phyloP scores from a whole-genome alignment of 2,329 filamentous ascomycete genomes.

The Aspergillus cejpii region DNA sequence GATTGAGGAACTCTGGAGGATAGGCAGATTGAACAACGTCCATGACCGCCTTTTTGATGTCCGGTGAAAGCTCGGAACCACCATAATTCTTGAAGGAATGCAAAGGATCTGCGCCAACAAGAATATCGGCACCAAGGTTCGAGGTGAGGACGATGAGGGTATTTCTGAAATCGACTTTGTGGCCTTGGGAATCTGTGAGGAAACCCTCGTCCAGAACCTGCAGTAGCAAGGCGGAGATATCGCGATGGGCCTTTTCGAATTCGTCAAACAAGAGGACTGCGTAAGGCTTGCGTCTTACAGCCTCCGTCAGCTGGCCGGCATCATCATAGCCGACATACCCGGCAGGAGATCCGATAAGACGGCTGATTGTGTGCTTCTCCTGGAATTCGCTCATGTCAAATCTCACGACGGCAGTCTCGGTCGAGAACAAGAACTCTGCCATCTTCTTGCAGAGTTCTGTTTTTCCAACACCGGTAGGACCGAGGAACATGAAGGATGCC shows the following conservation, averaged over 20 bases:
- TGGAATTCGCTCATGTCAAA: constrained; percentile 99
- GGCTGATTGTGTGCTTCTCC: constrained; percentile 91
- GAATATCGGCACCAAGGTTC: constrained; percentile 86
- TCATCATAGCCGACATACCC: constrained; percentile 97
- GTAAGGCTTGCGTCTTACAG: constrained; percentile 89
- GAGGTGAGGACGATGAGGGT: constrained; percentile 95
- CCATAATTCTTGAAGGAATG: constrained; percentile 57
- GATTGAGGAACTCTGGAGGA: constrained; percentile 91
- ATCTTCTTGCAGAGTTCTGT: constrained; percentile 97
- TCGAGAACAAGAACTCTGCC: constrained; percentile 86
- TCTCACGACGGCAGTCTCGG: constrained; percentile 78
- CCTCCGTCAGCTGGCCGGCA: constrained; percentile 90
- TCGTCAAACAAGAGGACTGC: constrained; percentile 93
- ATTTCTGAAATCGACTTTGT: constrained; percentile 94
- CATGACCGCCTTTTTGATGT: constrained; percentile 75
- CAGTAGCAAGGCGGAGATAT: constrained; percentile 84
- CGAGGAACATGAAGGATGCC: constrained; percentile 95
- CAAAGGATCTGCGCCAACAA: constrained; percentile 65
- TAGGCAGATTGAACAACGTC: constrained; percentile 70
- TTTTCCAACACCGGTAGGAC: constrained; percentile 93
- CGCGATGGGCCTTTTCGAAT: constrained; percentile 94
- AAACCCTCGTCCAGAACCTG: constrained; percentile 96
- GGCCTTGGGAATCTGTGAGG: constrained; percentile 88
- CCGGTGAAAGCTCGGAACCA: constrained; percentile 63
- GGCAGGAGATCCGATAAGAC: constrained; percentile 85